These are phyloP conservation scores for Penicillium expansum DNA, from an alignment of 2,329 filamentous ascomycete genomes.

Conservation along the genomic window DNA sequence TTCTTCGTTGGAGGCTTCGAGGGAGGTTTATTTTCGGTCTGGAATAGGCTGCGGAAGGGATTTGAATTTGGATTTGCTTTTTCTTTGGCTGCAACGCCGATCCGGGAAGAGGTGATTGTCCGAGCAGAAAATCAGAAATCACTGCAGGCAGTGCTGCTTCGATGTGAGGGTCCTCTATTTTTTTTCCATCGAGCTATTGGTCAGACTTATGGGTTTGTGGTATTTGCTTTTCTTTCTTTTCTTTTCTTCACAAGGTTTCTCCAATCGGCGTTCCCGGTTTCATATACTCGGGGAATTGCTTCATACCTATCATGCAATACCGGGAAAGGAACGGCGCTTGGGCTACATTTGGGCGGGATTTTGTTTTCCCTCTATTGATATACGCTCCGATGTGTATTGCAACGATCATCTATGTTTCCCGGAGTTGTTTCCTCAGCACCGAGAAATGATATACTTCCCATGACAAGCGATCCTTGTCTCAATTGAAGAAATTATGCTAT, in stretches of 20 bases:
- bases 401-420: not conserved
- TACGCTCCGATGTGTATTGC: not conserved
- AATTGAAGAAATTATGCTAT: slow-evolving; percentile 7
- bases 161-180: slow-evolving; percentile 5
- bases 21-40: no score
- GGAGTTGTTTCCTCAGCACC: not conserved
- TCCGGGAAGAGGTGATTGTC: not conserved
- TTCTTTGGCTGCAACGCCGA: not conserved
- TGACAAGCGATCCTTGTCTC: slow-evolving; percentile 3
- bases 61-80: slow-evolving; percentile 2
- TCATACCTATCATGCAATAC: not conserved
- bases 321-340: slow-evolving; percentile 1
- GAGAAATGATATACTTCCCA: not conserved
- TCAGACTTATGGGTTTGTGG: not conserved
- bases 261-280: not conserved
- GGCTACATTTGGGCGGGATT: not conserved
- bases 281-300: not conserved
- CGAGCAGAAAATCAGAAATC: not conserved
- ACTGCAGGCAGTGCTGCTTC: slow-evolving; percentile 15
- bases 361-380: not conserved
- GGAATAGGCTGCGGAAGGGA: not conserved
- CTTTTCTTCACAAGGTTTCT: not conserved
- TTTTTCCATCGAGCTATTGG: slow-evolving; percentile 8
- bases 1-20: not conserved
- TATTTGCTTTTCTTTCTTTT: not conserved